Evolutionary conservation across 2,329 filamentous ascomycete genomes (phyloP).

Genomic region (Penicillium brevicompactum): DNA sequence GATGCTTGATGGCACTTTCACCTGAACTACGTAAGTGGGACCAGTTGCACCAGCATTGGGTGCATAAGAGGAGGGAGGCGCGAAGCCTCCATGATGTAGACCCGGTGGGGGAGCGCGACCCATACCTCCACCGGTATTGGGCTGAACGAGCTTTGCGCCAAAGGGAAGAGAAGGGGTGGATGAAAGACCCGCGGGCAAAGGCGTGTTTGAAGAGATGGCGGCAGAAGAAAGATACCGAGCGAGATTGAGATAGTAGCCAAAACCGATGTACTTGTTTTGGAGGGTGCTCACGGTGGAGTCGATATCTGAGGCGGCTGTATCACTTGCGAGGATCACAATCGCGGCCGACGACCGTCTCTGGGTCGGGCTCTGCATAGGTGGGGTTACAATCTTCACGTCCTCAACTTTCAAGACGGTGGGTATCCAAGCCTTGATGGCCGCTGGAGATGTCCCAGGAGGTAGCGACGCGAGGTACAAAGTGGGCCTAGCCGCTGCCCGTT

Average conservation of each 20-base stretch:
- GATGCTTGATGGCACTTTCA: conserved; percentile 75
- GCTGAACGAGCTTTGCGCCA: conserved; percentile 69
- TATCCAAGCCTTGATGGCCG: conserved; percentile 53
- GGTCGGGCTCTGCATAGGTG: conserved; percentile 47
- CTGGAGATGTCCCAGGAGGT: conserved; percentile 54
- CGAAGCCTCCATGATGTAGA: conserved; percentile 65
- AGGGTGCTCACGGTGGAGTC: conserved; percentile 75
- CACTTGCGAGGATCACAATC: conserved; percentile 77
- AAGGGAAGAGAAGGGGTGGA: conserved; percentile 66
- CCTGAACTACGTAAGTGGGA: conserved; percentile 65
- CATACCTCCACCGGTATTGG: conserved; percentile 47
- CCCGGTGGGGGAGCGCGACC: conserved; percentile 53
- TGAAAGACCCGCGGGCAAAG: conserved; percentile 50
- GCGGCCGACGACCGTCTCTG: conserved; percentile 75
- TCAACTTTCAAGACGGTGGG: conserved; percentile 65
- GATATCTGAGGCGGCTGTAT: conserved; percentile 81
- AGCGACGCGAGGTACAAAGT: conserved; percentile 58
- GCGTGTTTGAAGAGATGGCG: conserved; percentile 60
- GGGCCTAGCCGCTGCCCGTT: conserved; percentile 55
- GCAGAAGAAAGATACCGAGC: conserved; percentile 81
- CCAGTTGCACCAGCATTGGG: conserved; percentile 49
- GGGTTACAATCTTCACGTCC: conserved; percentile 70
- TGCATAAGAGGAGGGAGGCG: conserved; percentile 74
- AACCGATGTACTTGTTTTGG: conserved; percentile 83
- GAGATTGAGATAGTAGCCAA: conserved; percentile 77